A percentile compares a stretch with the other conserved stretches of the same genome.
phyloP scores from a whole-genome alignment of 345 rosid genomes.

The Eucalyptus pumila region DNA sequence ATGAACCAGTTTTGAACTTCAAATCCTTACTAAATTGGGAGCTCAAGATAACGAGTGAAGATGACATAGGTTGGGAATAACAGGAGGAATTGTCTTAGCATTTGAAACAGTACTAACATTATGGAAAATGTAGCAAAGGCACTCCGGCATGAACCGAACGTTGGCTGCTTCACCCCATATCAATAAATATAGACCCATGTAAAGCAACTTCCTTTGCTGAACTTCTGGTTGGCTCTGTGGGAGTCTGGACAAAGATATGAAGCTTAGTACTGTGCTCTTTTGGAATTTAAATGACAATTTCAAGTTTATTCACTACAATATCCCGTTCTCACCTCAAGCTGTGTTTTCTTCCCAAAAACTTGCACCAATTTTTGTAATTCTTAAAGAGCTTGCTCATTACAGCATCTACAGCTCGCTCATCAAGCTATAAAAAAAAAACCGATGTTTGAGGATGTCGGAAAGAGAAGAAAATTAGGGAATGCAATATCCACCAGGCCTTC shows the following conservation, averaged over 20 bases:
- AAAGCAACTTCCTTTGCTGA: slow-evolving; percentile 85
- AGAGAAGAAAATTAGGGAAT: not conserved
- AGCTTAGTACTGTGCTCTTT: not conserved
- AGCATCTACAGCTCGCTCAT: slow-evolving; percentile 90
- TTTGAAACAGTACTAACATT: slow-evolving; percentile 38
- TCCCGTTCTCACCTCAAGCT: slow-evolving; percentile 58
- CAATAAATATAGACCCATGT: slow-evolving; percentile 92
- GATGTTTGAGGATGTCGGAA: not conserved
- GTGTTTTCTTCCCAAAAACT: slow-evolving; percentile 85
- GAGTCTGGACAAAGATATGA: slow-evolving; percentile 33
- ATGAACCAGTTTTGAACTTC: not conserved
- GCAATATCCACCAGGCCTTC: not conserved
- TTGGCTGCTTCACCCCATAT: slow-evolving; percentile 99
- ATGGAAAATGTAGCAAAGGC: slow-evolving; percentile 91
- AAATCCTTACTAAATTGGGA: not conserved
- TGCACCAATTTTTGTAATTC: slow-evolving; percentile 94
- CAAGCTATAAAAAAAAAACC: slow-evolving; percentile 37
- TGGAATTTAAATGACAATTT: not conserved
- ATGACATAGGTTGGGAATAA: not conserved
- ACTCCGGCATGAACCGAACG: slow-evolving; percentile 92
- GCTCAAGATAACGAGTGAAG: not conserved
- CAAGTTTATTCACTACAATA: not conserved
- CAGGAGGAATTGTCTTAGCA: not conserved
- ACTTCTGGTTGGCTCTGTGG: slow-evolving; percentile 84
- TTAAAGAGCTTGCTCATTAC: slow-evolving; percentile 81